Evolutionary conservation across 2,329 filamentous ascomycete species (phyloP), one percentile per base, ranked within the genome.

Genomic region (Eurotiales sp.): DNA sequence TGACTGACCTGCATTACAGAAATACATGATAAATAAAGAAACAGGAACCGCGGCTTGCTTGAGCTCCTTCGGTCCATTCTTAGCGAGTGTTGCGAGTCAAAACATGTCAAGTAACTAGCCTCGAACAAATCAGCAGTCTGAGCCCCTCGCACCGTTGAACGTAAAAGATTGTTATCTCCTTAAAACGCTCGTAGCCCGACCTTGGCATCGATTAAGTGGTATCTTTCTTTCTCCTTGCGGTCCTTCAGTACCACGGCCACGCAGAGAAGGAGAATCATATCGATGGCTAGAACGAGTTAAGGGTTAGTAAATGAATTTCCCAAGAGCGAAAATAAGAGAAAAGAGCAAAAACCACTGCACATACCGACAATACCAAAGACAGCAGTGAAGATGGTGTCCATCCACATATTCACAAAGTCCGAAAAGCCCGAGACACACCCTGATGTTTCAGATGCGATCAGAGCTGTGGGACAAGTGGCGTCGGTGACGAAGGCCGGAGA

Each of bases 121-220:
- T 37, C 37, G 39, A 34, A n/a, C 32, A 42, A 14, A 8, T 29
- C 2, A 25, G n/a, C 36, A 40, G 25, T 29, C 46, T 73, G 79
- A 65, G 80, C n/a, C n/a, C n/a, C n/a, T n/a, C n/a, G n/a, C n/a
- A n/a, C n/a, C n/a, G n/a, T n/a, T n/a, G n/a, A n/a, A n/a, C n/a
- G n/a, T n/a, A n/a, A n/a, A n/a, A n/a, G n/a, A n/a, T n/a, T n/a
- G n/a, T n/a, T n/a, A n/a, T n/a, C n/a, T n/a, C n/a, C n/a, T 36
- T 22, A 43, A 19, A 42, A 36, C 7, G 37, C 39, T 14, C 40
- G 14, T 57, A 73, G 72, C 47, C 84, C 82, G 56, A 71, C 81
- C 81, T 93, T 93, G 77, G 90, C 83, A 64, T 92, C 88, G 62
- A 93, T 91, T 64, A 87, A 79, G 53, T 83, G 81, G 73, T 90